phyloP scores from a whole-genome alignment of 345 rosid species.

The Nasturtium officinale region DNA sequence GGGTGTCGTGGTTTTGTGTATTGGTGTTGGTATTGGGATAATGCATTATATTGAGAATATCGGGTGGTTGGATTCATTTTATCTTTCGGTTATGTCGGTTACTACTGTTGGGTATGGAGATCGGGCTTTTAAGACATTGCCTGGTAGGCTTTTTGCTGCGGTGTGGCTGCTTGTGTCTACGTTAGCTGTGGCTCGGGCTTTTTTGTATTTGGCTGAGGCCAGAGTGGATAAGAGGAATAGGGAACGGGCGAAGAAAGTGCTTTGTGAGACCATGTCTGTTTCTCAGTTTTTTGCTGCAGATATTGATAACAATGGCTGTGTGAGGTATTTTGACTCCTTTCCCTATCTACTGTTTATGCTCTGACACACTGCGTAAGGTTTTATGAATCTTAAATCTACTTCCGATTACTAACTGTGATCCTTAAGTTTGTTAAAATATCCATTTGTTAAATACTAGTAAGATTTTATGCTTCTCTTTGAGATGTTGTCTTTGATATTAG shows the following conservation, averaged over 20 bases:
- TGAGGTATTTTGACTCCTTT: slow-evolving; percentile 57
- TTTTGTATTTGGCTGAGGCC: slow-evolving; percentile 82
- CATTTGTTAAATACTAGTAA: background rate
- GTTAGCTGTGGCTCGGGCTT: slow-evolving; percentile 87
- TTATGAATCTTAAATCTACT: background rate
- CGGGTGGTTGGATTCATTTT: slow-evolving; percentile 84
- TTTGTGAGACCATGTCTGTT: slow-evolving; percentile 84
- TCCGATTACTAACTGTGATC: background rate
- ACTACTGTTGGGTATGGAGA: slow-evolving; percentile 97
- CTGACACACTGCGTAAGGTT: background rate
- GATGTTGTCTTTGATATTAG: background rate
- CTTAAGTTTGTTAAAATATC: background rate
- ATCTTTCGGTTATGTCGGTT: slow-evolving; percentile 96
- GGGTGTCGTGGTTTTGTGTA: slow-evolving; percentile 86
- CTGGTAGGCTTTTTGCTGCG: slow-evolving; percentile 83
- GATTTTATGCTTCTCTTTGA: background rate
- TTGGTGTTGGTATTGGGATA: slow-evolving; percentile 74
- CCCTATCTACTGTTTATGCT: background rate
- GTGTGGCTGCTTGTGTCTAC: slow-evolving; percentile 93
- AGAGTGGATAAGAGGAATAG: slow-evolving; percentile 93
- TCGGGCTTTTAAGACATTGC: slow-evolving; percentile 68
- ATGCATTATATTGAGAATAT: slow-evolving; percentile 85
- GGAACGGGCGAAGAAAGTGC: slow-evolving; percentile 82
- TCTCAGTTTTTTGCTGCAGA: slow-evolving; percentile 95
- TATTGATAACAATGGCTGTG: slow-evolving; percentile 89